phyloP scores from a whole-genome alignment of 768 basidiomycete species.

The Obba rivulosa region DNA sequence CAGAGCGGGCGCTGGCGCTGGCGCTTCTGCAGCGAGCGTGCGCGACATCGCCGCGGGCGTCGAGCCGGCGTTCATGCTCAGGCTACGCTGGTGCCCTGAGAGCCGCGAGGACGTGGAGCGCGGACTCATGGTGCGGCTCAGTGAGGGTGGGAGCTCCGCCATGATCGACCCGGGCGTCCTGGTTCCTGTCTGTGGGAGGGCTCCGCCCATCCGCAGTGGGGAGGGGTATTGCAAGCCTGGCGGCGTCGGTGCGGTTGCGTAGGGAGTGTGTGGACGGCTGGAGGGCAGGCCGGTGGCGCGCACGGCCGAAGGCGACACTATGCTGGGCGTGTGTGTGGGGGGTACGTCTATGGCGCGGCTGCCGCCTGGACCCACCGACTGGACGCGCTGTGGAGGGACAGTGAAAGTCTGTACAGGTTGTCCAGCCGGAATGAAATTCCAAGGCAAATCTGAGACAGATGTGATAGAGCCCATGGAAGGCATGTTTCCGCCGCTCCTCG shows the following conservation, averaged over 20 bases:
- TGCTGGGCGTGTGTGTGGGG: not conserved
- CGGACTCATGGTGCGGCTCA: conserved; percentile 4
- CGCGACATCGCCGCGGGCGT: conserved; percentile 19
- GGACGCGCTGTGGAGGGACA: not conserved
- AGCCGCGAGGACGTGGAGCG: conserved; percentile 16
- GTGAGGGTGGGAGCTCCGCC: not conserved
- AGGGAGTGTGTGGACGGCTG: conserved; percentile 4
- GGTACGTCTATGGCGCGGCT: not conserved
- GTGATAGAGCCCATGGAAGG: too few species aligned
- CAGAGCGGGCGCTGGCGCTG: conserved; percentile 6
- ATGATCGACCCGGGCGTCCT: not conserved
- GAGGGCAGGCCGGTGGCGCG: not conserved
- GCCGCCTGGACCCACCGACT: not conserved
- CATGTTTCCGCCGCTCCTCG: too few species aligned
- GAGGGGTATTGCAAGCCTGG: conserved; percentile 1
- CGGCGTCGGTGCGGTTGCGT: conserved; percentile 7
- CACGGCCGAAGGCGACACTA: not conserved
- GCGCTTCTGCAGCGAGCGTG: conserved; percentile 12
- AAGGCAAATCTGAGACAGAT: too few species aligned
- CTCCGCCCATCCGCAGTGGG: not conserved
- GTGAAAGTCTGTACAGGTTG: too few species aligned
- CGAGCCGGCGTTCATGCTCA: conserved; percentile 25
- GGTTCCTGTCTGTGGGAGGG: not conserved
- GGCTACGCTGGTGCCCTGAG: conserved; percentile 19
- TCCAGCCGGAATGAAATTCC: too few species aligned